Base-by-base conservation (phyloP, 1,139 yeast genomes). In the Zygosaccharomyces sapae region DNA sequence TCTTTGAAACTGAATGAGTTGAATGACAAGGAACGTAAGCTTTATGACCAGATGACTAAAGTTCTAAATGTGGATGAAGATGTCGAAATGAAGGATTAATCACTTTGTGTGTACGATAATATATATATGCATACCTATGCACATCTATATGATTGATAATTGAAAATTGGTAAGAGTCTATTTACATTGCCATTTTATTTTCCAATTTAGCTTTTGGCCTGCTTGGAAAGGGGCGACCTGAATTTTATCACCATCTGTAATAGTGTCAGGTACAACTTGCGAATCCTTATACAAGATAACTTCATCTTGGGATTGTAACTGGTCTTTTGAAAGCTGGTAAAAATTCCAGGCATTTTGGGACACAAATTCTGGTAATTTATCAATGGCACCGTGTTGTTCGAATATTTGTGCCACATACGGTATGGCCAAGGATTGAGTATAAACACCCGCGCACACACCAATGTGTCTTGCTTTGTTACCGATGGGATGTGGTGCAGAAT, bases 381-480 rank as follows among this genome's bases (percentile, higher is more conserved):
- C 83, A 38, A 92, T 68, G 53, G 81, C 78, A 13, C 76, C 81
- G 10, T 71, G 75, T 48, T 74, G 69, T 22, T 86, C 96, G 62
- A 94, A 94, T 2, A 86, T 79, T 62, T 90, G 85, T 4, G 97
- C 97, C 30, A 92, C 73, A 58, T 92, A 92, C 16, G 89, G 76
- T 30, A 92, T 70, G 2, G 86, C 96, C 59, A 80, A 80, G 20
- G 89, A 79, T 66, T 92, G 98, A 2, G 97, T 87, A 69, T 79
- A 92, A 12, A 92, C 96, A 57, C 99, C 99, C 12, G 99, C 99
- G 62, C 97, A 90, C 10, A 92, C 97, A 19, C 92, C 94, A 33
- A 74, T 71, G 56, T 82, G 90, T 53, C 78, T 83, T 37, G 87
- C 75, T 68, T 92, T 92, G 50, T 81, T 80, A 55, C 79, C 78